Conservation (phyloP, 1,139 yeast species). For the Blastobotrys raffinosifermentans region DNA sequence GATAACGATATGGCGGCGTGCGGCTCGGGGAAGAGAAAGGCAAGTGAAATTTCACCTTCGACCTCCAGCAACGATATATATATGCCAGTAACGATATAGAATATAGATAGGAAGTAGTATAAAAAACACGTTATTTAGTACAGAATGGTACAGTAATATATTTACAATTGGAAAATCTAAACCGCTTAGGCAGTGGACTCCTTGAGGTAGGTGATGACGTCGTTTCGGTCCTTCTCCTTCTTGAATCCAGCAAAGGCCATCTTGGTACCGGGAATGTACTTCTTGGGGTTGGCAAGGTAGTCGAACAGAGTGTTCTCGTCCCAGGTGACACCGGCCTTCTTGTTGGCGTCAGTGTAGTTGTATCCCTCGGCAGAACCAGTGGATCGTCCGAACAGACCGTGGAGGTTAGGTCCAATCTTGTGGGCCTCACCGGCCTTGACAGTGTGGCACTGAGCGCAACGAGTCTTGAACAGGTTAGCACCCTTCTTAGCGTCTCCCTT, state of each 20-base stretch:
- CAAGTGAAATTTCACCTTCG: too few species aligned
- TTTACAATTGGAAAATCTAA: neutral
- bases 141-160: neutral
- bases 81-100: too few species aligned
- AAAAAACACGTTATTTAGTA: slow-evolving; percentile 1
- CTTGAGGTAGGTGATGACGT: slow-evolving; percentile 83
- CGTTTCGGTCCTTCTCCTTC: slow-evolving; percentile 99
- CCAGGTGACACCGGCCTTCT: slow-evolving; percentile 92
- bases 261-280: slow-evolving; percentile 97
- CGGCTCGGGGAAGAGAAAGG: too few species aligned
- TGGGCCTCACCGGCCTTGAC: slow-evolving; percentile 92
- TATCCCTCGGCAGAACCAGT: slow-evolving; percentile 91
- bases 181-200: slow-evolving; percentile 54
- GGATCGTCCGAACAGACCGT: slow-evolving; percentile 87
- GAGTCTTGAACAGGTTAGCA: slow-evolving; percentile 95
- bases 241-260: slow-evolving; percentile 99
- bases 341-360: slow-evolving; percentile 98
- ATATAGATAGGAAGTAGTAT: too few species aligned
- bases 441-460: slow-evolving; percentile 99
- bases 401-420: slow-evolving; percentile 98
- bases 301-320: slow-evolving; percentile 81
- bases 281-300: slow-evolving; percentile 99
- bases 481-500: slow-evolving; percentile 84
- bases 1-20: too few species aligned
- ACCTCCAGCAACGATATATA: too few species aligned